These are phyloP conservation scores for Aureobasidium lini DNA, from an alignment of 2,329 filamentous ascomycete genomes.

Conservation along the genomic window DNA sequence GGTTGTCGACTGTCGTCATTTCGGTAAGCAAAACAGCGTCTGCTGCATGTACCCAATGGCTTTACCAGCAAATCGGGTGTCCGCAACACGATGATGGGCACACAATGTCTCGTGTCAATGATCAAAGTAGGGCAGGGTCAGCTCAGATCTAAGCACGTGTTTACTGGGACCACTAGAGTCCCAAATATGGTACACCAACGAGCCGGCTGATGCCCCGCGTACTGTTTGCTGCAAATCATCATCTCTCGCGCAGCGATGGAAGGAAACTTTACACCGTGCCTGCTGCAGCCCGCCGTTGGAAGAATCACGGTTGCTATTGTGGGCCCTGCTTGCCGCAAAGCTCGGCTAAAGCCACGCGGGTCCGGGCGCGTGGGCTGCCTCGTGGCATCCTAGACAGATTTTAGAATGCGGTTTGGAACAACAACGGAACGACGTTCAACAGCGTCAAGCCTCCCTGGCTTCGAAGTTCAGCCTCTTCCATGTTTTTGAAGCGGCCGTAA, in stretches of 20 bases:
- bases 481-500: neutral
- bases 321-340: constrained; percentile 1
- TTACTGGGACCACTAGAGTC: neutral
- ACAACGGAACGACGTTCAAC: neutral
- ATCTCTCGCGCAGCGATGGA: neutral
- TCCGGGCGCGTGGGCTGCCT: neutral
- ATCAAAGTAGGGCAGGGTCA: neutral
- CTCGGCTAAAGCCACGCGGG: constrained; percentile 9
- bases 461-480: neutral
- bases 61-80: neutral
- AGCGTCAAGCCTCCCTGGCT: neutral
- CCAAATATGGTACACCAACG: constrained; percentile 5
- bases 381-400: constrained; percentile 9
- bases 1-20: neutral
- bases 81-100: neutral
- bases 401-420: constrained; percentile 7
- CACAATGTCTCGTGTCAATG: neutral
- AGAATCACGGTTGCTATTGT: neutral
- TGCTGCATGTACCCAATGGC: neutral
- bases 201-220: constrained; percentile 7
- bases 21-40: constrained; percentile 3
- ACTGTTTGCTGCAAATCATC: constrained; percentile 10
- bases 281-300: neutral
- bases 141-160: neutral
- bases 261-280: neutral